Evolutionary conservation across 148 eudicot species (phyloP).

Genomic region (Amaranthus palmeri): DNA sequence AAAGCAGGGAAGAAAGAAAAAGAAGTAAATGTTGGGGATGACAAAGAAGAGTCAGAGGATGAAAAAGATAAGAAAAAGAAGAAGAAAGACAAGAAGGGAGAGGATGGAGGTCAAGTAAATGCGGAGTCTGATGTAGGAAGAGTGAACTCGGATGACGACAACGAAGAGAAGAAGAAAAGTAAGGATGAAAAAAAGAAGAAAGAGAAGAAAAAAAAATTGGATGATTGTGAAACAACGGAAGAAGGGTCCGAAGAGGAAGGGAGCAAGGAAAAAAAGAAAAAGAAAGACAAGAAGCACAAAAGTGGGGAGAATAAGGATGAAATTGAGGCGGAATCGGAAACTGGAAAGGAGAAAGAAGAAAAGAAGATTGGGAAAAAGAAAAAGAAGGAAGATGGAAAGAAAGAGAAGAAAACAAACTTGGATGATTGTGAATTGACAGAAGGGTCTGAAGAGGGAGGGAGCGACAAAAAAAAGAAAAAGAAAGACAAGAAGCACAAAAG

Average conservation of each 20-base stretch:
- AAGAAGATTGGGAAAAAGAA: conserved; percentile 17
- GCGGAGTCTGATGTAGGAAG: conserved; percentile 21
- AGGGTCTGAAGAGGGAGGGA: conserved; percentile 11
- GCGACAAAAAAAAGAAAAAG: conserved; percentile 9
- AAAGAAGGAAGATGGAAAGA: conserved; percentile 14
- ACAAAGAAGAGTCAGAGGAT: conserved; percentile 7
- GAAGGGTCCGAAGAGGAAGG: conserved; percentile 17
- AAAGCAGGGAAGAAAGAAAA: conserved; percentile 24
- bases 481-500: conserved; percentile 22
- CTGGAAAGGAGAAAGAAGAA: conserved; percentile 3
- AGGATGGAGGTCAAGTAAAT: conserved; percentile 14
- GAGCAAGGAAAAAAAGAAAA: conserved; percentile 19
- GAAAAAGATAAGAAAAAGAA: conserved; percentile 17
- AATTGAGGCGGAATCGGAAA: not conserved
- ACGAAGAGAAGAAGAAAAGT: conserved; percentile 7
- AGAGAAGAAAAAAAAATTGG: conserved; percentile 19
- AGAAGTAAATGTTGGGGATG: conserved; percentile 15
- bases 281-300: conserved; percentile 13
- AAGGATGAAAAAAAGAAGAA: conserved; percentile 3
- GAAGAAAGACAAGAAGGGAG: conserved; percentile 21
- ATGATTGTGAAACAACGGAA: conserved; percentile 15
- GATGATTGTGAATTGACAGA: not conserved
- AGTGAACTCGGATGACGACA: conserved; percentile 17
- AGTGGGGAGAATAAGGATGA: conserved; percentile 7
- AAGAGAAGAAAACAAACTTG: conserved; percentile 6